Evolutionary conservation across 768 basidiomycete genomes (phyloP), one percentile per base, ranked within the genome.

Genomic region (Hortiboletus flavorubellus): DNA sequence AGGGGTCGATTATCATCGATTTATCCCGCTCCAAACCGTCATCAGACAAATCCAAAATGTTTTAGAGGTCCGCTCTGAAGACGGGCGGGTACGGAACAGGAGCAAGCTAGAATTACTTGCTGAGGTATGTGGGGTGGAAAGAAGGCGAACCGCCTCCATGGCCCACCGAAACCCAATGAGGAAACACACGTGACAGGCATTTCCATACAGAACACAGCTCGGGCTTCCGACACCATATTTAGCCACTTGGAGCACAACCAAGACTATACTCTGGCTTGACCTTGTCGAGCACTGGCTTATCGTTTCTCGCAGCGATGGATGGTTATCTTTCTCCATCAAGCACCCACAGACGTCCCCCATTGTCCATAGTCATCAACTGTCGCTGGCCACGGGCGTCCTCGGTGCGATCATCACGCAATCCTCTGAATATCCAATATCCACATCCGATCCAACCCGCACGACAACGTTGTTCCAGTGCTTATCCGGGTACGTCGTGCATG

Each of bases 21-120:
- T 21, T 4, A 8, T 55, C 39, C 31, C 42, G n/a, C 21, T 46
- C 35, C 52, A 48, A 44, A 33, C 29, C 31, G 7, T 53, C 49
- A 55, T 61, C 66, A 63, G 66, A 55, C 66, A 66, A 66, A 68
- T 68, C 44, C 8, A 9, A 57, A 40, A 0, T 4, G 9, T 31
- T 49, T 64, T 54, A 12, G 35, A 40, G 53, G 56, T 59, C 64
- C 64, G 55, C 50, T 44, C 34, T 42, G 46, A 51, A 59, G 48
- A 46, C 45, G 46, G 43, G 41, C 42, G 40, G 9, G 39, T 46
- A 40, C 41, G 49, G 47, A 58, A 57, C 59, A 48, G 42, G 16
- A 15, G 26, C 35, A n/a, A 26, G n/a, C 18, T 48, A 4, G 31
- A 35, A 26, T 12, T 16, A 9, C 38, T 61, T 35, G 10, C 42